phyloP scores from a whole-genome alignment of 2,329 filamentous ascomycete genomes.

The Coleophoma cylindrospora region DNA sequence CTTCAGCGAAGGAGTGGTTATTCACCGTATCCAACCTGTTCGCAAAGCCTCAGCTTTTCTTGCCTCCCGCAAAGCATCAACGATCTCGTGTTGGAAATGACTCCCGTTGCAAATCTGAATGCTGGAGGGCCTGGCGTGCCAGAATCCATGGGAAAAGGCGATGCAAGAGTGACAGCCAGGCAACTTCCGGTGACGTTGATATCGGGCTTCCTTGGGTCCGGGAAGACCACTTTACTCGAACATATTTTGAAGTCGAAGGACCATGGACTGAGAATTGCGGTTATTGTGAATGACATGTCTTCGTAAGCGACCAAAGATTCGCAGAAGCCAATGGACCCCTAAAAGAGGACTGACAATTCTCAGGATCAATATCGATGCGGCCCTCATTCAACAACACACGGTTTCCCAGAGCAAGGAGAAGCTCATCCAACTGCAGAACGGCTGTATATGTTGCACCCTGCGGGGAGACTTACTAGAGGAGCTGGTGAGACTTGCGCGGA shows the following conservation, averaged over 20 bases:
- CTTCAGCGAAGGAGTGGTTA: too few species aligned
- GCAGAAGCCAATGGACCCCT: background rate
- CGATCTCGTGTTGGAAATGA: too few species aligned
- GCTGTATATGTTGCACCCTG: conserved; percentile 73
- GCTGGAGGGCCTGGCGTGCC: too few species aligned
- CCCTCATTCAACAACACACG: conserved; percentile 51
- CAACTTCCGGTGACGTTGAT: background rate
- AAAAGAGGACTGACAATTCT: background rate
- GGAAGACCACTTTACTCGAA: conserved; percentile 67
- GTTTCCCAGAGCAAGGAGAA: conserved; percentile 57
- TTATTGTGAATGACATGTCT: conserved; percentile 71
- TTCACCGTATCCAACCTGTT: too few species aligned
- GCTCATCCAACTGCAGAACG: conserved; percentile 64
- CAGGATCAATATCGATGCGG: conserved; percentile 61
- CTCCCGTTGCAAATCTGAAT: too few species aligned
- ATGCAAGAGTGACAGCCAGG: background rate
- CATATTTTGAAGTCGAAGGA: conserved; percentile 60
- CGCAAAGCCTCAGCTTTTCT: too few species aligned
- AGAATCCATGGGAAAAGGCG: too few species aligned
- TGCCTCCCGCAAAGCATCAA: too few species aligned
- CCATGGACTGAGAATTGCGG: conserved; percentile 63
- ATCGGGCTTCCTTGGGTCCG: conserved; percentile 22
- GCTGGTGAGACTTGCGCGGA: conserved; percentile 57
- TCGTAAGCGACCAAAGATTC: conserved; percentile 31
- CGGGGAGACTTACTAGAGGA: conserved; percentile 68